Base-by-base conservation (phyloP, 129 eudicot genomes). In the Ambrosia artemisiifolia region DNA sequence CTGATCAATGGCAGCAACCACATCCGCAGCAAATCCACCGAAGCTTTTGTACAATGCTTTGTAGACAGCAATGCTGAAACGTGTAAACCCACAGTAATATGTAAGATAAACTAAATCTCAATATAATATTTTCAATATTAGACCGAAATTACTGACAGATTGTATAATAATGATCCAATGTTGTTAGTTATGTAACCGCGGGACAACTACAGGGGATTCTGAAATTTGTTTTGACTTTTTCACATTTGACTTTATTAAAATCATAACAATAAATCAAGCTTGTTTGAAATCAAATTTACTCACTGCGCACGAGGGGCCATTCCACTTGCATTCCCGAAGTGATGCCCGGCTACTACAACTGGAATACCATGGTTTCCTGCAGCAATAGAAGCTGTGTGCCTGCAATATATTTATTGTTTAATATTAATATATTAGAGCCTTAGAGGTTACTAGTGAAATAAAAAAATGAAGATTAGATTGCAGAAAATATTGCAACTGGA, bases 221-320 rank as follows among this genome's bases (percentile, higher is more conserved):
- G n/a, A 35, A 10, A 36, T 19, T 28, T 24, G 30, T 18, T 9
- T 55, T 56, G 67, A 71, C 65, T 20, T 36, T 54, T 70, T 70
- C 53, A 69, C 14, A 24, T 36, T 34, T 35, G 42, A 63, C 40
- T 40, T 65, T 42, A n/a, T 47, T 17, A 4, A 19, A 69, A 16
- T 35, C 59, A 54, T 56, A 76, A 42, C 2, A 59, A 59, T 16
- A 62, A 74, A 74, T 24, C 55, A 73, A 62, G 42, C 32, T 10
- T 59, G 48, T 56, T 30, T 32, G 20, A 50, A 66, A 49, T 59
- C 13, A 35, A 53, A 47, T 17, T 71, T 63, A 28, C 91, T 88
- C 74, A 95, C 99, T 95, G 99, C 70, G 99, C 48, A 65, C 94
- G 99, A 69, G 99, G 99, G 82, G 99, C 99, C 99, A 95, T 95